Evolutionary conservation across 345 rosid genomes (phyloP), one percentile per base, ranked within the genome.

Genomic region (Gossypium herbaceum): DNA sequence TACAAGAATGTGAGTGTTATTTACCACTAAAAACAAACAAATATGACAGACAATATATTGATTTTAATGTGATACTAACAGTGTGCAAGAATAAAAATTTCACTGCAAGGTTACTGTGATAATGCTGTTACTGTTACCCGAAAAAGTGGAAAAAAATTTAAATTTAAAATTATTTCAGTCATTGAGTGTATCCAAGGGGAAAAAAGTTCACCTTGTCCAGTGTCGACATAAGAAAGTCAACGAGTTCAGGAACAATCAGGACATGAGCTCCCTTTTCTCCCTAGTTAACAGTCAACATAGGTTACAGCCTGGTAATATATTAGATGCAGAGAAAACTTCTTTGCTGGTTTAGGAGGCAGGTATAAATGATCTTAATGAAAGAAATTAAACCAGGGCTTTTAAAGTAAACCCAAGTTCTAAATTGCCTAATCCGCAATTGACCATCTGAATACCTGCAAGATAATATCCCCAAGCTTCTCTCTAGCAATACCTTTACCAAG

Each of bases 241-340:
- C 92, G 73, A 95, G 93, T 78, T 95, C 96, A 0, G 98, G 95
- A 89, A 91, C 91, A 79, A 92, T 82, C 68, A 92, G 77, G 76
- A 95, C 41, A 56, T 95, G 97, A 48, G 98, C 98, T 61, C 99
- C 97, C 75, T 86, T 90, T 58, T 88, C 93, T 68, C 87, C 98
- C 98, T 95, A 77, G 50, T 83, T 58, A 71, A 75, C 20, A 73
- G 76, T 68, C 34, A 58, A 51, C 22, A 57, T 54, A 20, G 27
- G 75, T n/a, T 29, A 34, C 41, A 70, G 25, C 44, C 58, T 9
- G 73, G 59, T 69, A 48, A 19, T 8, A 70, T 34, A 71, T 52
- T 13, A 29, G 43, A 43, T 24, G 63, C 43, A 60, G 24, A 73
- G 50, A 73, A 47, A 59, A 13, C 12, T 73, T 47, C 52, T 60